A percentile compares a stretch with the other conserved stretches of the same genome.
phyloP scores from a whole-genome alignment of 2,329 filamentous ascomycete species.

The Aspergillus alliaceus region DNA sequence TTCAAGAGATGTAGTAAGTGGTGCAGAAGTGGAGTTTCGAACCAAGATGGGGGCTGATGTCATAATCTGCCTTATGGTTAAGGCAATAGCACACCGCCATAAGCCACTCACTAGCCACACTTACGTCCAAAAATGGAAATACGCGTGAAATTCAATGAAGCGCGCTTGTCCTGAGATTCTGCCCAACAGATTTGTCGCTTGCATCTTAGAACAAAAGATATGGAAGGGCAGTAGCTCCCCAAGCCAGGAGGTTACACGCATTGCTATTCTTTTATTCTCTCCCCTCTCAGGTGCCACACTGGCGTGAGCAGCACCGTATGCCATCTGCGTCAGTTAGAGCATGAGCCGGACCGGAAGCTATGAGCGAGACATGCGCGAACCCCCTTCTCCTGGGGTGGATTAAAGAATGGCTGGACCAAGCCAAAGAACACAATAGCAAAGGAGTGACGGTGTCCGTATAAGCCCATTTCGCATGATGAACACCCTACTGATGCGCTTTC shows the following conservation, averaged over 20 bases:
- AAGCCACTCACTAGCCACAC: constrained; percentile 2
- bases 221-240: neutral
- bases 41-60: no score
- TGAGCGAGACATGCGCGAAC: constrained; percentile 58
- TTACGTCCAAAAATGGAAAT: constrained; percentile 8
- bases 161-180: neutral
- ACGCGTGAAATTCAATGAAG: constrained; percentile 15
- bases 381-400: constrained; percentile 71
- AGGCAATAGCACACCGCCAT: constrained; percentile 1
- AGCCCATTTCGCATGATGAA: neutral
- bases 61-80: neutral
- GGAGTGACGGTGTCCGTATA: constrained; percentile 55
- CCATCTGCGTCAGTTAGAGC: neutral
- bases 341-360: neutral
- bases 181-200: neutral
- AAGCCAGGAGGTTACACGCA: neutral
- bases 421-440: constrained; percentile 68
- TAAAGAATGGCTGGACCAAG: constrained; percentile 73
- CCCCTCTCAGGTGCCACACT: neutral
- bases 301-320: neutral
- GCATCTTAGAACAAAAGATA: neutral
- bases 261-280: neutral
- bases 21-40: neutral
- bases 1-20: neutral
- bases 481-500: constrained; percentile 7